phyloP scores from a whole-genome alignment of 139 green algal species.

The Edaphochlamys debaryana region DNA sequence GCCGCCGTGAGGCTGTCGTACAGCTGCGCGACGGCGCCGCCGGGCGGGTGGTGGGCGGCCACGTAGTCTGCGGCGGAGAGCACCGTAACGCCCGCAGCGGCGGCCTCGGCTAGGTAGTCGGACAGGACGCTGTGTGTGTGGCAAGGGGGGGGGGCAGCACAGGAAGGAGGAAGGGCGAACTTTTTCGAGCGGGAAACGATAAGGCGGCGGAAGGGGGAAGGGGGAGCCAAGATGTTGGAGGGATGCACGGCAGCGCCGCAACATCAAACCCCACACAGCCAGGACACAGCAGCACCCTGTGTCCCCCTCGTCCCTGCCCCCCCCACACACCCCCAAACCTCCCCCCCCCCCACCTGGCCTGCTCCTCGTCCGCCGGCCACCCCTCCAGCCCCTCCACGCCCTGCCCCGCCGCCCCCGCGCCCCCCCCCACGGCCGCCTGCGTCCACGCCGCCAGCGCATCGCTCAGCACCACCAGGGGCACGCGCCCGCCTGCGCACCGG shows the following conservation, averaged over 20 bases:
- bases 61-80: conserved; percentile 47
- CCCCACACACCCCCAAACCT: too few relatives aligned
- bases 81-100: conserved; percentile 25
- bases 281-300: too few relatives aligned
- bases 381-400: not conserved
- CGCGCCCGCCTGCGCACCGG: not conserved
- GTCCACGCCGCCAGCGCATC: conserved; percentile 32
- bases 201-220: too few relatives aligned
- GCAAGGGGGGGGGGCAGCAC: too few relatives aligned
- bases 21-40: conserved; percentile 38
- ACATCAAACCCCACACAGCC: too few relatives aligned
- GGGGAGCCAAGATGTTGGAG: too few relatives aligned
- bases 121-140: not conserved
- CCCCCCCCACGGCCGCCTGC: not conserved
- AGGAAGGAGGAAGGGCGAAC: too few relatives aligned
- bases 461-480: conserved; percentile 58
- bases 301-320: too few relatives aligned
- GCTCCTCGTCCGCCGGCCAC: not conserved
- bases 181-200: too few relatives aligned
- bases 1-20: conserved; percentile 39
- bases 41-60: not conserved
- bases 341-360: too few relatives aligned
- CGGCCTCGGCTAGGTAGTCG: not conserved
- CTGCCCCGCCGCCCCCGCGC: not conserved
- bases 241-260: too few relatives aligned